Conservation (phyloP, 306 rosid genomes). For the Gynostemma pentaphyllum region DNA sequence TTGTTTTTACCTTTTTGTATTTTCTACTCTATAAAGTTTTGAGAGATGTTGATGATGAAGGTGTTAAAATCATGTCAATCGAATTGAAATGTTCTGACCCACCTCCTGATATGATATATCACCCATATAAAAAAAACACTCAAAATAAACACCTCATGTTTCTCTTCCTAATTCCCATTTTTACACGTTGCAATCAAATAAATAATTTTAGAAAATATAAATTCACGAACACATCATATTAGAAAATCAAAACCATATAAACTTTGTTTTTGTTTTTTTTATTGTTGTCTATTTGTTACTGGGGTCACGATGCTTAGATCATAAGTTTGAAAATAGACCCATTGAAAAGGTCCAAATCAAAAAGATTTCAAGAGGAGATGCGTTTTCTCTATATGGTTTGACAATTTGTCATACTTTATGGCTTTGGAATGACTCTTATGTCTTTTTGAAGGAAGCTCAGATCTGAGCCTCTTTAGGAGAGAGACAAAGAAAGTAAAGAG, state of each 20-base stretch:
- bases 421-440: slow-evolving; percentile 16
- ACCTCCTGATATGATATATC: too few species aligned
- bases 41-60: too few species aligned
- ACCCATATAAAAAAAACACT: too few species aligned
- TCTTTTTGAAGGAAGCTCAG: slow-evolving; percentile 21
- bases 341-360: slow-evolving; percentile 22
- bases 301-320: not conserved
- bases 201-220: too few species aligned
- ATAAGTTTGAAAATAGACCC: not conserved
- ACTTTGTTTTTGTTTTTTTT: too few species aligned
- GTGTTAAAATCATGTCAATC: too few species aligned
- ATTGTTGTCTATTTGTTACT: not conserved
- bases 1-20: too few species aligned
- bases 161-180: too few species aligned
- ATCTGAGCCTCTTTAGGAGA: not conserved
- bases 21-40: too few species aligned
- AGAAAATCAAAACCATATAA: not conserved
- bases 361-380: slow-evolving; percentile 26
- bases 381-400: slow-evolving; percentile 32
- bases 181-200: too few species aligned
- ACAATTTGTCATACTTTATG: slow-evolving; percentile 18
- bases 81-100: too few species aligned
- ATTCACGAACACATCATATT: not conserved
- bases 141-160: too few species aligned
- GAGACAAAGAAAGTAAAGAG: not conserved